Conservation (phyloP, 306 rosid genomes). For the Glycine latifolia region DNA sequence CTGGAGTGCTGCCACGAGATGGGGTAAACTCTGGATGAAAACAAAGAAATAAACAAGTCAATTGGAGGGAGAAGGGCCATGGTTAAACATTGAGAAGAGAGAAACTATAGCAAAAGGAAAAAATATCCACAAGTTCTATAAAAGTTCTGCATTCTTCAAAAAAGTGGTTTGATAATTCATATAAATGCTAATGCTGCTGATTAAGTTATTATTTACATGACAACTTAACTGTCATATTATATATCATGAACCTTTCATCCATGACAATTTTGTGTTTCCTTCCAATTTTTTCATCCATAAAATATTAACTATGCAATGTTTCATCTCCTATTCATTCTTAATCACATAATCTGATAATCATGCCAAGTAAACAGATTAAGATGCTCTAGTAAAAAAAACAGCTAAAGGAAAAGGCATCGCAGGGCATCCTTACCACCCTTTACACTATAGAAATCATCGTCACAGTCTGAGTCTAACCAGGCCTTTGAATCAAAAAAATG, state of each 20-base stretch:
- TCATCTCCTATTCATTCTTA: slow-evolving; percentile 19
- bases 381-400: slow-evolving; percentile 30
- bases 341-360: neutral
- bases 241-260: slow-evolving; percentile 18
- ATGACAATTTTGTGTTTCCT: neutral
- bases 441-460: slow-evolving; percentile 89
- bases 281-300: neutral
- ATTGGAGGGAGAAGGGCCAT: neutral
- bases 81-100: slow-evolving; percentile 1
- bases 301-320: neutral
- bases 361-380: slow-evolving; percentile 12
- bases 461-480: slow-evolving; percentile 94
- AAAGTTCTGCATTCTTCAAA: slow-evolving; percentile 23
- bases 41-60: slow-evolving; percentile 28
- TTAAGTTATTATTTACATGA: neutral
- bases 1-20: slow-evolving; percentile 82
- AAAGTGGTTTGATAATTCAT: neutral
- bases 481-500: slow-evolving; percentile 81
- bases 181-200: neutral
- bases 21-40: slow-evolving; percentile 77
- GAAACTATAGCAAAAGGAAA: neutral
- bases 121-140: neutral
- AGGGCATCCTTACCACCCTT: slow-evolving; percentile 82
- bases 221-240: neutral
- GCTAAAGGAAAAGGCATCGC: slow-evolving; percentile 40